Evolutionary conservation across 1,139 yeast species (phyloP).

Genomic region (Scheffersomyces quercinus): DNA sequence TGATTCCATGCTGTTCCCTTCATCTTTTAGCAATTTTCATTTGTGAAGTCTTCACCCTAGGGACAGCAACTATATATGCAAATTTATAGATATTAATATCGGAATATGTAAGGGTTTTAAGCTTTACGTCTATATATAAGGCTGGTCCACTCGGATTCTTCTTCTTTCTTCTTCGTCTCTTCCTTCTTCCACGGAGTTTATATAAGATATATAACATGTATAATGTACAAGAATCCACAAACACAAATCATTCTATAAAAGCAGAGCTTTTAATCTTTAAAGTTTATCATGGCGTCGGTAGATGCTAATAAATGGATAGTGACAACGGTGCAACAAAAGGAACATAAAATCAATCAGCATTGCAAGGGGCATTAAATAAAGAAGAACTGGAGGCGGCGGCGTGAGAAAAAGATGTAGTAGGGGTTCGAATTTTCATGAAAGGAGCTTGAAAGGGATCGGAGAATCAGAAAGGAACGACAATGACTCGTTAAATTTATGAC

Average conservation of each 20-base stretch:
- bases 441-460: neutral
- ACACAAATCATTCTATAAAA: neutral
- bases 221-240: slow-evolving; percentile 1
- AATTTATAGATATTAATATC: neutral
- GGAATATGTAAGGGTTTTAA: neutral
- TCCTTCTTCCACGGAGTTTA: too few relatives aligned
- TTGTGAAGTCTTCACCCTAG: too few relatives aligned
- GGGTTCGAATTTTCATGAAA: neutral
- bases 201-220: neutral
- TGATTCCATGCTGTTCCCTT: too few relatives aligned
- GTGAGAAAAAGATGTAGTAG: neutral
- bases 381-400: neutral
- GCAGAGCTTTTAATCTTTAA: neutral
- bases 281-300: too few relatives aligned
- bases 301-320: too few relatives aligned
- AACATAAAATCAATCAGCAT: too few relatives aligned
- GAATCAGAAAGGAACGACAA: neutral
- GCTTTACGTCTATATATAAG: neutral
- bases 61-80: slow-evolving; percentile 1
- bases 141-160: neutral
- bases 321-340: too few relatives aligned
- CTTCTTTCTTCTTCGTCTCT: too few relatives aligned
- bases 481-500: neutral
- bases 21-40: too few relatives aligned
- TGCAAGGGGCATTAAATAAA: too few relatives aligned